Evolutionary conservation across 1,284 basidiomycete species (phyloP), one percentile per base, ranked within the genome.

Genomic region (Trichosporon inkin): DNA sequence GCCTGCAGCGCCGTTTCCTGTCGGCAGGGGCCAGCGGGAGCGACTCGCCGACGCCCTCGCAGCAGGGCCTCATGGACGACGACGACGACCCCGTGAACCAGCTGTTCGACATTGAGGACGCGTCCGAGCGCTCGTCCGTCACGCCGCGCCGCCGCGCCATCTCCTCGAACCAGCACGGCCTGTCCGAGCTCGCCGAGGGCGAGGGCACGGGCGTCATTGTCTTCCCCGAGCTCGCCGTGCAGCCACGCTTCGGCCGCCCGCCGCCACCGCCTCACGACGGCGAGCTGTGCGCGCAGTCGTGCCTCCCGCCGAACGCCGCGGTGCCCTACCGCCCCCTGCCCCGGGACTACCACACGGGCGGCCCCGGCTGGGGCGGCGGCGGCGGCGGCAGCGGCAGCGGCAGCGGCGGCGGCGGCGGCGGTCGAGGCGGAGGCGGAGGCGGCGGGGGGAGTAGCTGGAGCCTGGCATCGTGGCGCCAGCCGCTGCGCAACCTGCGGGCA

Each of bases 171-270:
- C 53, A 13, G 51, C 37, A 55, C 19, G 28, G 37, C 11, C 44
- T 49, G 22, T 32, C 24, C 6, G 44, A 49, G 44, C 44, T 49
- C 44, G 44, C 54, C 10, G 37, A 39, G 34, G 55, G 57, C 6
- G 55, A 53, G 5, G 61, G 61, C 6, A 40, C 57, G 11, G 62
- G 62, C n/a, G 51, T 68, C 37, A 66, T 64, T 22, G 66, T 68
- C 49, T 68, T 68, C 41, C 65, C 67, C 38, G 64, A 68, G 53
- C 55, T 66, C 10, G 60, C 62, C 0, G 53, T 57, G 0, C 55
- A 56, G 47, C 60, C 64, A 2, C 44, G 44, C 1, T 24, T 24
- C 4, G 44, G 22, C 5, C 24, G 44, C 24, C 40, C 64, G 3
- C 54, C 57, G 6, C 53, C 60, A 11, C 22, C 34, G 11, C n/a